These are phyloP conservation scores for Fraxinus anomala DNA, from an alignment of 257 asterid genomes.

Conservation along the genomic window DNA sequence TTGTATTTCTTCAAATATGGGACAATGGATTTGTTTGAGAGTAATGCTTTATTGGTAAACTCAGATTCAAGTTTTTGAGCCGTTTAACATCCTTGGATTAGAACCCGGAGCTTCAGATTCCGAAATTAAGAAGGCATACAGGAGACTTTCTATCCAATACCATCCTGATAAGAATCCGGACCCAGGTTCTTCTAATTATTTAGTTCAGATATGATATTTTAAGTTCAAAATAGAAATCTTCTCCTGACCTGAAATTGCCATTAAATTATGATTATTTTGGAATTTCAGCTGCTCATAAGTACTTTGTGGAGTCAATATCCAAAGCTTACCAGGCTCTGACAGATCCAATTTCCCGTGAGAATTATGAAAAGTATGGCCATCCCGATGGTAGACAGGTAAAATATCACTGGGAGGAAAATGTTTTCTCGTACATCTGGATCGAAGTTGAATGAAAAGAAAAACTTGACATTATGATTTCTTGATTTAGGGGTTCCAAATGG, in stretches of 20 bases:
- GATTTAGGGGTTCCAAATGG: slow-evolving; percentile 88
- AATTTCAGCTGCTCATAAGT: slow-evolving; percentile 81
- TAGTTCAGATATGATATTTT: slow-evolving; percentile 4
- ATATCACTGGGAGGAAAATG: not conserved
- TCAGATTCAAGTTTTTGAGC: slow-evolving; percentile 27
- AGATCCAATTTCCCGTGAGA: slow-evolving; percentile 90
- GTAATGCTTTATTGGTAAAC: not conserved
- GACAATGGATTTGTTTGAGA: not conserved
- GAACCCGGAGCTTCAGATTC: slow-evolving; percentile 48
- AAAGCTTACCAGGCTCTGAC: slow-evolving; percentile 98
- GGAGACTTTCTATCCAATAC: slow-evolving; percentile 50
- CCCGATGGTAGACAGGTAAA: slow-evolving; percentile 99
- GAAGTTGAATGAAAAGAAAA: slow-evolving; percentile 4
- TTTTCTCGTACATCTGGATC: slow-evolving; percentile 21
- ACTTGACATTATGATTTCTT: slow-evolving; percentile 20
- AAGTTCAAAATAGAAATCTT: not conserved
- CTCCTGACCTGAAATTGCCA: not conserved
- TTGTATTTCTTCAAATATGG: not conserved
- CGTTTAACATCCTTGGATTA: slow-evolving; percentile 50
- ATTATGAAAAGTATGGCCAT: slow-evolving; percentile 92
- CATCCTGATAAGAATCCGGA: slow-evolving; percentile 58
- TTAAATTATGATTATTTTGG: slow-evolving; percentile 19
- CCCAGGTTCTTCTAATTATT: slow-evolving; percentile 41
- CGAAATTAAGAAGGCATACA: slow-evolving; percentile 53
- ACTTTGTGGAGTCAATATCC: slow-evolving; percentile 83